Percentiles rank a stretch among this genome's conserved stretches.
These are phyloP conservation scores for Phanerochaete sordida DNA, from an alignment of 768 basidiomycete species.

Conservation along the genomic window DNA sequence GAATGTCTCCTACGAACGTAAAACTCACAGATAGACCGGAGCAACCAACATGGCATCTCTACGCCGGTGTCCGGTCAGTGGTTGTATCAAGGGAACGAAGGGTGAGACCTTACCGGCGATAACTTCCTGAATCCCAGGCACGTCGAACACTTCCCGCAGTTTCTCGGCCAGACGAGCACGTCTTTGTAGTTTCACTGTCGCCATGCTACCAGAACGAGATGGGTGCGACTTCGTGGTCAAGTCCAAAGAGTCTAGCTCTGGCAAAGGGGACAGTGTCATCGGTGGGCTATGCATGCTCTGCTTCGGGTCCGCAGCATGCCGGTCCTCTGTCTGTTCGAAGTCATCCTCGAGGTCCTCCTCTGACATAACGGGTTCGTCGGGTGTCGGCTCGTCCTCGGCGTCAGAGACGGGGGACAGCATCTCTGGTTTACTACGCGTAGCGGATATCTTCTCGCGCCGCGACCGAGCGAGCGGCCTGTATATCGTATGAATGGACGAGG, in stretches of 20 bases:
- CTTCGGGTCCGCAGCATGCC: not conserved
- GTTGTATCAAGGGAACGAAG: constrained; percentile 6
- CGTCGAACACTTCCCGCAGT: constrained; percentile 82
- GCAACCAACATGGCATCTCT: constrained; percentile 94
- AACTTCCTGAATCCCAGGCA: constrained; percentile 81
- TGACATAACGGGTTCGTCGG: constrained; percentile 31
- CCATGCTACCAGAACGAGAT: constrained; percentile 59
- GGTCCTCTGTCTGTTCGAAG: constrained; percentile 47
- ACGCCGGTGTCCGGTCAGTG: constrained; percentile 11
- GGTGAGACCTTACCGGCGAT: constrained; percentile 57
- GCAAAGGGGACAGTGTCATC: constrained; percentile 14
- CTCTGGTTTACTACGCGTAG: constrained; percentile 16
- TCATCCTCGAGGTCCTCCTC: constrained; percentile 58
- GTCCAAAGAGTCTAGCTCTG: constrained; percentile 13
- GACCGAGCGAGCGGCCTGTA: constrained; percentile 76
- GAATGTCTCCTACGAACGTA: not conserved
- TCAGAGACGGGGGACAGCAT: constrained; percentile 22
- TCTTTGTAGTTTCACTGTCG: constrained; percentile 67
- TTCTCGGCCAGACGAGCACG: constrained; percentile 80
- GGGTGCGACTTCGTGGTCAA: constrained; percentile 12
- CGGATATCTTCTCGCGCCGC: constrained; percentile 36
- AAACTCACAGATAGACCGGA: constrained; percentile 82
- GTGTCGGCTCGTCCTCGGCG: constrained; percentile 32
- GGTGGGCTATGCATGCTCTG: not conserved
- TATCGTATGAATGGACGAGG: constrained; percentile 88